Evolutionary conservation across 345 rosid species (phyloP).

Genomic region (Hibiscus tridactylites): DNA sequence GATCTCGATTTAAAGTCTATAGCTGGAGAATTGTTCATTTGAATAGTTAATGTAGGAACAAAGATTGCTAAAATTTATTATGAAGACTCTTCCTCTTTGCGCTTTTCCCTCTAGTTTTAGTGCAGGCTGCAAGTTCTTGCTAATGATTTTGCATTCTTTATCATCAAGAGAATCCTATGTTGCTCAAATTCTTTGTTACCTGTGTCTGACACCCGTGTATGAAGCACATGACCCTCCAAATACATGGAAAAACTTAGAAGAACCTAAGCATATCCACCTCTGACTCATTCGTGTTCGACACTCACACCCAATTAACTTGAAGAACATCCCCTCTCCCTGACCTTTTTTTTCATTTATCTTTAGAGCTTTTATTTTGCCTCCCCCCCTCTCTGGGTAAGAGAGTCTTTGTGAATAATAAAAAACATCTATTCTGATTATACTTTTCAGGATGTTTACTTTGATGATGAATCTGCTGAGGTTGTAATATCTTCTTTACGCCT

Average conservation of each 20-base stretch:
- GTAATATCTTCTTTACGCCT: conserved; percentile 90
- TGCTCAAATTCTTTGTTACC: not conserved
- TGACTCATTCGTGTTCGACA: not conserved
- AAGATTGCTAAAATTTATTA: not conserved
- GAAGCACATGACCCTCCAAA: not conserved
- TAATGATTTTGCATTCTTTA: not conserved
- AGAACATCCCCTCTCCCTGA: not conserved
- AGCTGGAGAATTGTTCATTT: not conserved
- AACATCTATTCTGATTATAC: conserved; percentile 17
- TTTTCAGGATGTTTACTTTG: conserved; percentile 91
- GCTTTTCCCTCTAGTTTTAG: not conserved
- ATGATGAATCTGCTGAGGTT: conserved; percentile 97
- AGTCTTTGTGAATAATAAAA: conserved; percentile 9
- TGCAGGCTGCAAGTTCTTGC: not conserved
- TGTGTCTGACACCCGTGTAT: not conserved
- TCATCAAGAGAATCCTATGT: not conserved
- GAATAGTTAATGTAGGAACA: not conserved
- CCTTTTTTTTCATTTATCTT: not conserved
- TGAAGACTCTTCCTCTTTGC: not conserved
- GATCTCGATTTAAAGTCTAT: not conserved
- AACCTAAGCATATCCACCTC: not conserved
- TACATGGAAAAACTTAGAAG: not conserved
- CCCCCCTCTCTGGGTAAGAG: not conserved
- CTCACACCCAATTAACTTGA: not conserved
- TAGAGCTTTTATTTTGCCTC: not conserved